Evolutionary conservation across 2,329 filamentous ascomycete species (phyloP).

Genomic region (Phyllosticta citribraziliensis): DNA sequence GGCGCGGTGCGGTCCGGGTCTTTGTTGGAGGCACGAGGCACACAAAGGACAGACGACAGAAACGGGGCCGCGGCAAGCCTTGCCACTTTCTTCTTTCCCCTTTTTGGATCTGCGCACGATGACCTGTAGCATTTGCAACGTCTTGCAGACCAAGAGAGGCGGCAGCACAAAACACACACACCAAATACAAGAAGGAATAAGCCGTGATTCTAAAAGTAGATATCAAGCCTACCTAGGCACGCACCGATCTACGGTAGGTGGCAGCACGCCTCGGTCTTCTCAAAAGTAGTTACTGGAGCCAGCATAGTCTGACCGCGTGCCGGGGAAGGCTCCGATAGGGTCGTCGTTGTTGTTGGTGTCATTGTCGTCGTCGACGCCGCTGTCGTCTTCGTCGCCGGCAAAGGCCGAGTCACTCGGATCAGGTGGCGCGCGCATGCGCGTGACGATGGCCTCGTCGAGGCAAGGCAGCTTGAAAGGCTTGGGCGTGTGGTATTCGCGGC

Average conservation of each 20-base stretch:
- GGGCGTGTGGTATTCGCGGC: conserved; percentile 71
- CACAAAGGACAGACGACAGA: too few species aligned
- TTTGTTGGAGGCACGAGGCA: too few species aligned
- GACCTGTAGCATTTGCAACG: neutral
- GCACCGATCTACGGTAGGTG: neutral
- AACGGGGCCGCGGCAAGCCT: too few species aligned
- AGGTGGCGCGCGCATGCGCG: conserved; percentile 47
- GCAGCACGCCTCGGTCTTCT: neutral
- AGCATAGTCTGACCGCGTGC: conserved; percentile 23
- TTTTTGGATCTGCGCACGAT: neutral
- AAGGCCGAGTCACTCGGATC: conserved; percentile 36
- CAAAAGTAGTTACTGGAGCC: conserved; percentile 8
- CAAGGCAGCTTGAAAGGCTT: conserved; percentile 57
- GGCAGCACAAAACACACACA: neutral
- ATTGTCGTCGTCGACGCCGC: conserved; percentile 28
- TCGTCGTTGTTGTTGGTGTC: neutral
- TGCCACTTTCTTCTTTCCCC: too few species aligned
- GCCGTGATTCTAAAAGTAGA: neutral
- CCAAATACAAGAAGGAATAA: neutral
- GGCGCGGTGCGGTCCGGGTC: too few species aligned
- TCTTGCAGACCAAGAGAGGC: neutral
- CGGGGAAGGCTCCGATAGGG: conserved; percentile 27
- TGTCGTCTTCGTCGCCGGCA: conserved; percentile 23
- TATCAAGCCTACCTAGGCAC: neutral
- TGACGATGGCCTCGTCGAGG: conserved; percentile 55